phyloP scores from a whole-genome alignment of 2,329 filamentous ascomycete genomes.

The Xenosphaeropsis pyriputrescens region DNA sequence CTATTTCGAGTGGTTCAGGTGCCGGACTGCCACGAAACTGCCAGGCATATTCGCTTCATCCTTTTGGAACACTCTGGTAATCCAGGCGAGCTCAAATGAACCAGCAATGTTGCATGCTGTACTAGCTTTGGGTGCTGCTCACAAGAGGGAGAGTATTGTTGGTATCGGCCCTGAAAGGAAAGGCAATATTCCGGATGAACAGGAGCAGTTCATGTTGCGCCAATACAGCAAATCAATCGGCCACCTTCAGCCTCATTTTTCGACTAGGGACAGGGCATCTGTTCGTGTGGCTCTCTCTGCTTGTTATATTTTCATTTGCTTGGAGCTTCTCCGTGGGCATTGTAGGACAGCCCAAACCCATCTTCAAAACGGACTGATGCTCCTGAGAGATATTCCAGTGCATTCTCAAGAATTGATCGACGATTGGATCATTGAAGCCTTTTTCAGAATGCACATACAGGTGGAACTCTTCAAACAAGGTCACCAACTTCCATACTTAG shows the following conservation, averaged over 20 bases:
- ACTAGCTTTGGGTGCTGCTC: slow-evolving; percentile 22
- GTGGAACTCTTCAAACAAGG: slow-evolving; percentile 15
- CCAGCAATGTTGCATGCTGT: slow-evolving; percentile 22
- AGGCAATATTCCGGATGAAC: slow-evolving; percentile 6
- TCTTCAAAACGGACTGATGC: slow-evolving; percentile 25
- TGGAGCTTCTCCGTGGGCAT: slow-evolving; percentile 34
- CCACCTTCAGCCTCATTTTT: slow-evolving; percentile 21
- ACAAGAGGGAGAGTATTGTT: slow-evolving; percentile 19
- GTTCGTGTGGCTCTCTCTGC: slow-evolving; percentile 23
- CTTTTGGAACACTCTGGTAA: slow-evolving; percentile 21
- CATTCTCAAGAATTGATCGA: slow-evolving; percentile 18
- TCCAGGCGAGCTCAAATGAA: slow-evolving; percentile 20
- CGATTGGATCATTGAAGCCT: slow-evolving; percentile 26
- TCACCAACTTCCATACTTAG: slow-evolving; percentile 3
- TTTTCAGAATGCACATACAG: slow-evolving; percentile 18
- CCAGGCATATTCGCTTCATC: slow-evolving; percentile 19
- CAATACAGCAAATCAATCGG: slow-evolving; percentile 35
- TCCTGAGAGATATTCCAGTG: slow-evolving; percentile 16
- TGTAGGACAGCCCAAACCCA: slow-evolving; percentile 23
- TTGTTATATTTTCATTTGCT: slow-evolving; percentile 34
- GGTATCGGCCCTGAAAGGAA: slow-evolving; percentile 11
- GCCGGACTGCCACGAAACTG: slow-evolving; percentile 24
- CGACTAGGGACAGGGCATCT: slow-evolving; percentile 13
- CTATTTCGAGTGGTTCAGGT: slow-evolving; percentile 31
- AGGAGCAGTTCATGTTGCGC: slow-evolving; percentile 22